Conservation (phyloP, 1,139 yeast genomes). For the Suhomyces yuchorum region DNA sequence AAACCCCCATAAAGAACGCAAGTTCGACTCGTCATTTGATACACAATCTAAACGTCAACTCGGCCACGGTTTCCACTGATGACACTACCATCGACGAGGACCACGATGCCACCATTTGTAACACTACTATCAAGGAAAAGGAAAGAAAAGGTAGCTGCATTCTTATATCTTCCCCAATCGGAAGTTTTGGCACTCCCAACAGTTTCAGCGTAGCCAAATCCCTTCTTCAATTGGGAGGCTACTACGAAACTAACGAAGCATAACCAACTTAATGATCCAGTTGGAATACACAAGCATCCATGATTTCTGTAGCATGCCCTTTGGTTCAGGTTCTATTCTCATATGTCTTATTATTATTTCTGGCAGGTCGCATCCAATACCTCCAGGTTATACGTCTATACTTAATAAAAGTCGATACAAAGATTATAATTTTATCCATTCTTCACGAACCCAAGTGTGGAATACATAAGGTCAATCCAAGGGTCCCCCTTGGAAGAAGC, state of each 20-base stretch:
- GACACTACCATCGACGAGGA: constrained; percentile 43
- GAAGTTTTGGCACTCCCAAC: constrained; percentile 51
- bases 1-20: constrained; percentile 46
- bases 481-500: too few relatives aligned
- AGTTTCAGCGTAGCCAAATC: constrained; percentile 52
- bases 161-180: constrained; percentile 35
- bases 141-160: constrained; percentile 12
- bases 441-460: too few relatives aligned
- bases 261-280: constrained; percentile 10
- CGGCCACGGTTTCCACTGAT: constrained; percentile 24
- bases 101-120: constrained; percentile 24
- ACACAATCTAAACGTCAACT: constrained; percentile 11
- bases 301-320: constrained; percentile 2
- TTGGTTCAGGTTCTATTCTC: background rate
- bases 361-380: background rate
- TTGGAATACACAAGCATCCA: constrained; percentile 4
- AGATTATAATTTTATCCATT: too few relatives aligned
- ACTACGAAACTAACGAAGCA: constrained; percentile 11
- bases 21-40: constrained; percentile 27
- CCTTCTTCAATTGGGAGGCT: constrained; percentile 45
- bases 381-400: constrained; percentile 1
- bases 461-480: too few relatives aligned
- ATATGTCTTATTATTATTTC: background rate
- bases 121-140: constrained; percentile 22
- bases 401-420: background rate